These are phyloP conservation scores for Trametes gibbosa DNA, from an alignment of 768 basidiomycete genomes.

Conservation along the genomic window DNA sequence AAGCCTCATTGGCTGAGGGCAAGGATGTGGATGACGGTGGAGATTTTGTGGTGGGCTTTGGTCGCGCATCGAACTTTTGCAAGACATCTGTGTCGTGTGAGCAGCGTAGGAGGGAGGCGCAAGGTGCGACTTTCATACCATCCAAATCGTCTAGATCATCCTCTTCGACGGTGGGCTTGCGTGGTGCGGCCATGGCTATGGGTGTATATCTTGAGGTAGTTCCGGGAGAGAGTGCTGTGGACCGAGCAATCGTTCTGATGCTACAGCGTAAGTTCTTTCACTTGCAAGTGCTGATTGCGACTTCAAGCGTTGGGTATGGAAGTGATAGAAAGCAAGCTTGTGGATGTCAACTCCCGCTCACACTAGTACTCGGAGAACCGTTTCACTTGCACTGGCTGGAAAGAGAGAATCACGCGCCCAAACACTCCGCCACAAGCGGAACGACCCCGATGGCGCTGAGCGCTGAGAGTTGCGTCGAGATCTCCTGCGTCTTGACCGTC, in stretches of 20 bases:
- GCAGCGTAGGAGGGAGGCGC: not conserved
- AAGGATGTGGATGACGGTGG: constrained; percentile 18
- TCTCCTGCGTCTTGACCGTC: not conserved
- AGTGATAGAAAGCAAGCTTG: not conserved
- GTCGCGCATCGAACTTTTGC: constrained; percentile 38
- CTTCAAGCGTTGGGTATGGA: not conserved
- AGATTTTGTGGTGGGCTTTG: constrained; percentile 18
- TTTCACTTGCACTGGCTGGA: too few species aligned
- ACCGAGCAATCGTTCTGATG: too few species aligned
- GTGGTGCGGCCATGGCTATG: constrained; percentile 11
- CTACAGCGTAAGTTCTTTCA: too few species aligned
- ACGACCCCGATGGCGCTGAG: too few species aligned
- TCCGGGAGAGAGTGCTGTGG: too few species aligned
- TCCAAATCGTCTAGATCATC: constrained; percentile 74
- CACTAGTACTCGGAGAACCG: too few species aligned
- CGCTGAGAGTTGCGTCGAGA: too few species aligned
- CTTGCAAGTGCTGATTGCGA: too few species aligned
- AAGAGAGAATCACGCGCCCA: not conserved
- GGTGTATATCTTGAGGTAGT: not conserved
- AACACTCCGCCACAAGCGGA: too few species aligned
- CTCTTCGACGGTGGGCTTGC: constrained; percentile 25
- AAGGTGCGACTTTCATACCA: constrained; percentile 31
- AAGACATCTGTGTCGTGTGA: constrained; percentile 42
- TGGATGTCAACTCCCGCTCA: too few species aligned
- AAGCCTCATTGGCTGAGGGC: constrained; percentile 17